phyloP scores from a whole-genome alignment of 2,329 filamentous ascomycete genomes.

The Ophiostoma perfectum region DNA sequence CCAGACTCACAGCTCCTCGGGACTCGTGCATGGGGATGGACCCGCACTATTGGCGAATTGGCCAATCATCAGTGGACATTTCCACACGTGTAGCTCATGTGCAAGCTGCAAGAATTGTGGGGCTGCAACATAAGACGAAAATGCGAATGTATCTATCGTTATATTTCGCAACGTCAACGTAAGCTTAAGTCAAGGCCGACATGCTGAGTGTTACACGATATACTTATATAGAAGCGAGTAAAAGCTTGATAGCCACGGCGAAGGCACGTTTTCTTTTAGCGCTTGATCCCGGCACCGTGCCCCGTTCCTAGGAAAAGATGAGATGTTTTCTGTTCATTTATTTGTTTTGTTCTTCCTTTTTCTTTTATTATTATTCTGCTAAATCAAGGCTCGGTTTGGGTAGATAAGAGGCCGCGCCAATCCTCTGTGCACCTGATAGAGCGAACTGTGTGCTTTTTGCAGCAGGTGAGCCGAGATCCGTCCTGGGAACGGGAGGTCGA shows the following conservation, averaged over 20 bases:
- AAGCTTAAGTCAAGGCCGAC: too few species aligned
- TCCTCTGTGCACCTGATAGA: not conserved
- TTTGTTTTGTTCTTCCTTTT: not conserved
- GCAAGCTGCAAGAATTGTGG: not conserved
- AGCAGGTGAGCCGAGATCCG: not conserved
- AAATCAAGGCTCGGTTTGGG: not conserved
- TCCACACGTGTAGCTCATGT: slow-evolving; percentile 7
- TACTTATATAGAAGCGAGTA: not conserved
- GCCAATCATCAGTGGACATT: not conserved
- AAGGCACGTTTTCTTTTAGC: not conserved
- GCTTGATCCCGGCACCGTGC: not conserved
- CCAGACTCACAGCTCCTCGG: not conserved
- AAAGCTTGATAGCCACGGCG: not conserved
- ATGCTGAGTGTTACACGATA: too few species aligned
- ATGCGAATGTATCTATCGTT: not conserved
- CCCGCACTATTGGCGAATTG: not conserved
- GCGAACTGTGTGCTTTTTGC: not conserved
- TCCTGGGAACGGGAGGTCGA: not conserved
- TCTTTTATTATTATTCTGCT: not conserved
- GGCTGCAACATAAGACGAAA: not conserved
- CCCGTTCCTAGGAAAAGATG: not conserved
- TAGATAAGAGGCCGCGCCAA: too few species aligned
- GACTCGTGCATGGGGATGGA: too few species aligned
- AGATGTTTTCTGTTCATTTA: not conserved
- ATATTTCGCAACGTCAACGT: too few species aligned